Evolutionary conservation across 1,139 yeast genomes (phyloP), one percentile per base, ranked within the genome.

Genomic region (Scheffersomyces illinoinensis): DNA sequence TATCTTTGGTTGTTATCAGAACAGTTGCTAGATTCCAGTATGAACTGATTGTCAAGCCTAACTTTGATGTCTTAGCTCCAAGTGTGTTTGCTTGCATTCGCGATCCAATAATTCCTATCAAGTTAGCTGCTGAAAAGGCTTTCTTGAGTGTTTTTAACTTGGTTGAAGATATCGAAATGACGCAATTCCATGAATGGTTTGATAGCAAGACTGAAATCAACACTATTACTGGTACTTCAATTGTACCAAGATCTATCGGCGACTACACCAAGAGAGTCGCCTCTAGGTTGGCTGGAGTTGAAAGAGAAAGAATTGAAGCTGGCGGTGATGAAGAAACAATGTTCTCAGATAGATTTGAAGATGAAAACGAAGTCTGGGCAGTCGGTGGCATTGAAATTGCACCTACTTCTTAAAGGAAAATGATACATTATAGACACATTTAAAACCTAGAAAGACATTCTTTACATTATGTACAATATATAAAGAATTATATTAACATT

Each of bases 101-200:
- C 65, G 97, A 93, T 67, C 83, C 88, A 18, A 79, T 91, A 54
- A 91, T 95, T 67, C 98, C 99, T 4, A 89, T 95, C 66, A 93
- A 93, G 69, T 82, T 95, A 62, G 98, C 98, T 0, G 97, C 97
- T 4, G 99, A 95, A 73, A 92, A 92, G 78, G 93, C 97, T 0
- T 93, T 84, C 72, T 74, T 93, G 67, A 86, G 93, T 1, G 74
- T 92, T 21, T 88, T 93, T 72, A 80, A 84, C 58, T 78, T 93
- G 64, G 88, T 91, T 33, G 93, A 89, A 51, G 95, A 91, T 61
- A 83, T 77, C n/a, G 80, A 82, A n/a, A 76, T 84, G 75, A 73
- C 65, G 0, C 70, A 74, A 33, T 91, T 91, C 76, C 84, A 83
- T 56, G 66, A 70, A 17, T 95, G 97, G 97, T 77, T 79, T 59